Percentiles rank a stretch among this genome's conserved stretches.
These are phyloP conservation scores for Fusarium robinianum DNA, from an alignment of 2,329 filamentous ascomycete genomes.

Conservation along the genomic window DNA sequence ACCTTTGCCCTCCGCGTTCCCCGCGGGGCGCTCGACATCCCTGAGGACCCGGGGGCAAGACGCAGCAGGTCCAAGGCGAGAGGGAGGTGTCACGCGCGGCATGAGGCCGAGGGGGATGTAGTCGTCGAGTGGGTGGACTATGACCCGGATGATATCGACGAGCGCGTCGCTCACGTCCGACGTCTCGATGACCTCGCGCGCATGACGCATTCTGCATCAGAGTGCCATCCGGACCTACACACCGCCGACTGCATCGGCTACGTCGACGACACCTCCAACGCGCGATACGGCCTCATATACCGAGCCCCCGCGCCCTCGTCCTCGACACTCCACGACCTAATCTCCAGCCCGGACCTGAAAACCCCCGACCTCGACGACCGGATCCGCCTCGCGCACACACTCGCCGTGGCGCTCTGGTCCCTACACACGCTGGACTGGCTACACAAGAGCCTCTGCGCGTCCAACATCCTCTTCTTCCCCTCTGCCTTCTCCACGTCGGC, in stretches of 20 bases:
- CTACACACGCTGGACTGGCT: constrained; percentile 61
- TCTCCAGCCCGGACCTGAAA: constrained; percentile 45
- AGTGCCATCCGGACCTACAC: constrained; percentile 52
- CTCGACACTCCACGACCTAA: constrained; percentile 47
- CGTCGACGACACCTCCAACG: constrained; percentile 46
- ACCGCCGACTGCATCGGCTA: constrained; percentile 54
- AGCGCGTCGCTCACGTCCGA: constrained; percentile 49
- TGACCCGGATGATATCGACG: constrained; percentile 48
- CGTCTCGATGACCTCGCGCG: constrained; percentile 52
- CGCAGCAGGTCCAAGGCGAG: too few relatives aligned
- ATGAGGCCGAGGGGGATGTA: constrained; percentile 43
- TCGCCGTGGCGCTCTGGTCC: constrained; percentile 52
- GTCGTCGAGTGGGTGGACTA: constrained; percentile 53
- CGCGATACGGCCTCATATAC: constrained; percentile 52
- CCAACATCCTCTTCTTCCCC: constrained; percentile 60
- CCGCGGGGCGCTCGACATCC: constrained; percentile 38
- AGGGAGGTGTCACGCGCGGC: constrained; percentile 41
- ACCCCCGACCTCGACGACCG: constrained; percentile 52
- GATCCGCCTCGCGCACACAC: constrained; percentile 47
- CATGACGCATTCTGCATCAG: constrained; percentile 52
- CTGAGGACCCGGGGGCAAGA: too few relatives aligned
- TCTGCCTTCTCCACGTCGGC: constrained; percentile 44
- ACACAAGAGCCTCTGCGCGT: constrained; percentile 59
- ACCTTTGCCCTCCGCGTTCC: constrained; percentile 49
- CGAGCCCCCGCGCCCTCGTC: constrained; percentile 43